Percentiles rank a stretch among this genome's conserved stretches.
These are phyloP conservation scores for Plasmodium coatneyi DNA, from an alignment of 169 alveolate genomes.

Conservation along the genomic window DNA sequence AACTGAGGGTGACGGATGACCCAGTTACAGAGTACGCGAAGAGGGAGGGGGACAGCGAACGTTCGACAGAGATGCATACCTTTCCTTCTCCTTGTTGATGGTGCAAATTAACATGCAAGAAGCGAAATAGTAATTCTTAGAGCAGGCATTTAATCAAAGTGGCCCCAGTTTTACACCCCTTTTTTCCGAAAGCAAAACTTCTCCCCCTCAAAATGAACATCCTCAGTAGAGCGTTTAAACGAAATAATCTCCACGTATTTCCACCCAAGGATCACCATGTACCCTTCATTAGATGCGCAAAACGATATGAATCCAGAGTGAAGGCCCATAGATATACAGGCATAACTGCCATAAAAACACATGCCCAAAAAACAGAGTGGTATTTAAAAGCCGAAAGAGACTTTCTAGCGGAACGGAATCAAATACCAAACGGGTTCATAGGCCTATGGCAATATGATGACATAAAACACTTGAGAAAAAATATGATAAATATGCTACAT, in stretches of 20 bases:
- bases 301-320: slow-evolving; percentile 82
- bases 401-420: slow-evolving; percentile 87
- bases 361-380: slow-evolving; percentile 91
- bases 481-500: slow-evolving; percentile 79
- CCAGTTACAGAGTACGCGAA: not conserved
- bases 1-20: not conserved
- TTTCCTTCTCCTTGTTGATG: not conserved
- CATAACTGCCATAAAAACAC: slow-evolving; percentile 84
- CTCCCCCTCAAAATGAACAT: not conserved
- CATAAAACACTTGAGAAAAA: slow-evolving; percentile 78
- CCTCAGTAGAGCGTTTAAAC: slow-evolving; percentile 2
- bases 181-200: not conserved
- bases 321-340: slow-evolving; percentile 88
- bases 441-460: slow-evolving; percentile 88
- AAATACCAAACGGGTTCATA: slow-evolving; percentile 85
- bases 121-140: not conserved
- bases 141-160: not conserved
- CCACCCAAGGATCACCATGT: not conserved
- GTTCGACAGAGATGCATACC: not conserved
- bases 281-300: slow-evolving; percentile 15
- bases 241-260: not conserved
- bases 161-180: not conserved
- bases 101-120: not conserved
- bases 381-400: slow-evolving; percentile 88
- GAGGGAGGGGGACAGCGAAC: not conserved